Conservation (phyloP, 495 filamentous ascomycete species). For the Penicillium coprophilum region DNA sequence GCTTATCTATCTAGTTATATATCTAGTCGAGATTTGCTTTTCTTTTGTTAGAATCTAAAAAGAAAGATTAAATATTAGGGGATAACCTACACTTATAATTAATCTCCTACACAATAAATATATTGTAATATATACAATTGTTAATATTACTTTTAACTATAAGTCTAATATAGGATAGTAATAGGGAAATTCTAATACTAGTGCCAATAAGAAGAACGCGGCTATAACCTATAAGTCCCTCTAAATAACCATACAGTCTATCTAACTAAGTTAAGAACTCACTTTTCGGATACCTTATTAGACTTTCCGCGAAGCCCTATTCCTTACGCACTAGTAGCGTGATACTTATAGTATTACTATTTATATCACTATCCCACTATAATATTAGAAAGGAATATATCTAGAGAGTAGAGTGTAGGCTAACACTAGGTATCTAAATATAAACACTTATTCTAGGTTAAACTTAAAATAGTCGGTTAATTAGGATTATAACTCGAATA, state of each 20-base stretch:
- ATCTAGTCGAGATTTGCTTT: constrained; percentile 2
- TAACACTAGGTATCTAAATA: background rate
- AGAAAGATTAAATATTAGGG: background rate
- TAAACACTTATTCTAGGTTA: background rate
- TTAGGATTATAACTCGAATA: background rate
- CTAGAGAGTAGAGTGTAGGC: background rate
- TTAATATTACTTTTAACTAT: background rate
- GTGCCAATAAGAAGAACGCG: constrained; percentile 2
- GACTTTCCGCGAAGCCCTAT: background rate
- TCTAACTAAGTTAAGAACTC: background rate
- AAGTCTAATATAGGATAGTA: constrained; percentile 3
- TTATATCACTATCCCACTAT: background rate
- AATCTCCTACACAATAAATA: background rate
- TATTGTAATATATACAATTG: background rate
- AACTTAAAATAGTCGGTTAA: background rate
- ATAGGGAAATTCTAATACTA: background rate
- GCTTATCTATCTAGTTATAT: background rate
- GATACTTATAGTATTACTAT: background rate
- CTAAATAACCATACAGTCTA: background rate
- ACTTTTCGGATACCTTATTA: background rate
- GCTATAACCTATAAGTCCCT: background rate
- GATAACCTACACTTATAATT: background rate
- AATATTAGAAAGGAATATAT: constrained; percentile 1
- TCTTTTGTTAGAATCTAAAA: background rate
- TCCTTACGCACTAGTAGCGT: background rate